Evolutionary conservation across 805 yeast genomes (phyloP).

Genomic region (Candida lessepsii): DNA sequence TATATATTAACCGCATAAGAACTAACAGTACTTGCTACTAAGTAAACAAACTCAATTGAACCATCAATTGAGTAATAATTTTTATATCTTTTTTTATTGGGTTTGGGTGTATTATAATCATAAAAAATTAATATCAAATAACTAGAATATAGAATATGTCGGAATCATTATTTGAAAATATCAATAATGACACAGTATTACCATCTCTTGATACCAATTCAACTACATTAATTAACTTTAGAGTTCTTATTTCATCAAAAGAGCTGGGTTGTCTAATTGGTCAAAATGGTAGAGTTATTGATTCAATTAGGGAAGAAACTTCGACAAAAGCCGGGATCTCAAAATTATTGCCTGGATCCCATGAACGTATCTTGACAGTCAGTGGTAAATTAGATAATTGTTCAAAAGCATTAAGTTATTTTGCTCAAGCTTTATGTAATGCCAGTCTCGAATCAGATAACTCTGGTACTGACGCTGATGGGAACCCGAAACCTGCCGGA

Average conservation of each 20-base stretch:
- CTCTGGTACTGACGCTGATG: slow-evolving; percentile 9
- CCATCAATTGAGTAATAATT: background rate
- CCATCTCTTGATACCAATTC: slow-evolving; percentile 18
- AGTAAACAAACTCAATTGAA: background rate
- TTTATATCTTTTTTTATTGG: slow-evolving; percentile 5
- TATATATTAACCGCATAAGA: background rate
- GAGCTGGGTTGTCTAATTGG: slow-evolving; percentile 93
- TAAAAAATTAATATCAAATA: background rate
- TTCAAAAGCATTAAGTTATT: slow-evolving; percentile 65
- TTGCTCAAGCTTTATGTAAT: slow-evolving; percentile 63
- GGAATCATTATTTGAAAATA: slow-evolving; percentile 22
- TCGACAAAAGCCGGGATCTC: slow-evolving; percentile 86
- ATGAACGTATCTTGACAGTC: slow-evolving; percentile 79
- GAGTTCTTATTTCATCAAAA: slow-evolving; percentile 73
- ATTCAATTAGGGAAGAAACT: slow-evolving; percentile 70
- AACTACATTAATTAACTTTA: slow-evolving; percentile 35
- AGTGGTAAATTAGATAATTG: slow-evolving; percentile 70
- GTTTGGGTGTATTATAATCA: slow-evolving; percentile 2
- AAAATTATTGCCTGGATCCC: slow-evolving; percentile 73
- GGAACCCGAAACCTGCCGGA: background rate
- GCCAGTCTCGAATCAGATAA: slow-evolving; percentile 20
- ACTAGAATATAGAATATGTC: slow-evolving; percentile 6
- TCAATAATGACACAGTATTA: slow-evolving; percentile 7
- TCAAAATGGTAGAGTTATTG: slow-evolving; percentile 75
- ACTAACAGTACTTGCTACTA: background rate